These are phyloP conservation scores for Wickerhamomyces rabaulensis DNA, from an alignment of 805 yeast genomes.

Conservation along the genomic window DNA sequence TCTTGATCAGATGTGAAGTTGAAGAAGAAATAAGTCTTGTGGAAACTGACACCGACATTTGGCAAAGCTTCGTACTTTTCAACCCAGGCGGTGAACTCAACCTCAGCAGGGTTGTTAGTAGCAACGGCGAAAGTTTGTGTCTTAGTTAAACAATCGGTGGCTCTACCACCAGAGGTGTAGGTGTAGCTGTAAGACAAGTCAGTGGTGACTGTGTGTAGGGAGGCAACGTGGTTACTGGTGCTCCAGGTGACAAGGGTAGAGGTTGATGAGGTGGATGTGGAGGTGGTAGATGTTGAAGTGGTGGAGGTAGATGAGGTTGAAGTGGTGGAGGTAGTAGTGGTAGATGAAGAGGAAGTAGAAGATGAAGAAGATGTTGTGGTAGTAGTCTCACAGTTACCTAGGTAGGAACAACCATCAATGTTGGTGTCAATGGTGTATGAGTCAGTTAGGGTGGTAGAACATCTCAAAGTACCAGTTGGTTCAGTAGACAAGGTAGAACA, in stretches of 20 bases:
- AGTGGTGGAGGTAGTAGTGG: constrained; percentile 1
- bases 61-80: not conserved
- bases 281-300: constrained; percentile 8
- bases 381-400: constrained; percentile 7
- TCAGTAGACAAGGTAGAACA: constrained; percentile 21
- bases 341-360: too few relatives aligned
- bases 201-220: constrained; percentile 13
- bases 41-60: not conserved
- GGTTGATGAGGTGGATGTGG: constrained; percentile 2
- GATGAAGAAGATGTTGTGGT: too few relatives aligned
- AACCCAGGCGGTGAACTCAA: constrained; percentile 6
- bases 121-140: not conserved
- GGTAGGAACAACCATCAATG: constrained; percentile 5
- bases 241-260: not conserved
- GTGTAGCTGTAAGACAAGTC: constrained; percentile 1
- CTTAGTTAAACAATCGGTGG: constrained; percentile 9
- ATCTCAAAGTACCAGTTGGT: constrained; percentile 29
- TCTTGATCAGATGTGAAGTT: constrained; percentile 16
- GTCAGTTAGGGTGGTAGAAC: constrained; percentile 15
- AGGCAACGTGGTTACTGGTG: constrained; percentile 5
- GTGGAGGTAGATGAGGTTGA: constrained; percentile 7
- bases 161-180: constrained; percentile 4
- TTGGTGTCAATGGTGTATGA: constrained; percentile 3
- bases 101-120: constrained; percentile 3
- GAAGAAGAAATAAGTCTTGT: constrained; percentile 8